A percentile compares a stretch with the other conserved stretches of the same genome.
These are phyloP conservation scores for Trichoderma orchidacearum DNA, from an alignment of 495 filamentous ascomycete genomes.

Conservation along the genomic window DNA sequence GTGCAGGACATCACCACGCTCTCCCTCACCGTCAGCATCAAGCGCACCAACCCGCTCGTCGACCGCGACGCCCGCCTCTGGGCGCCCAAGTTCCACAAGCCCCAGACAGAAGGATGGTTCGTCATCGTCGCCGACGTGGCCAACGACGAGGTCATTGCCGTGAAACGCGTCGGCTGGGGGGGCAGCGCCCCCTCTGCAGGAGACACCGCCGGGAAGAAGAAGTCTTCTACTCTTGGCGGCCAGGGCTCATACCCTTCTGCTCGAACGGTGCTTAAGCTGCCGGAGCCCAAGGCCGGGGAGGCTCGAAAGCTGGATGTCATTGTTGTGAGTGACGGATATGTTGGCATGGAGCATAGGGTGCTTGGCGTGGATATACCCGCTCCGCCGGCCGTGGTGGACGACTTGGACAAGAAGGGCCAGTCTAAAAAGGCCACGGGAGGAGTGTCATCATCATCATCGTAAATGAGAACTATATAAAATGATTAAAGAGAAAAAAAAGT, in stretches of 20 bases:
- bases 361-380: slow-evolving; percentile 38
- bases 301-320: slow-evolving; percentile 50
- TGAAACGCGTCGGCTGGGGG: slow-evolving; percentile 73
- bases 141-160: slow-evolving; percentile 62
- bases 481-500: not conserved
- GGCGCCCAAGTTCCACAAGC: slow-evolving; percentile 82
- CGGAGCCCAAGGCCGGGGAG: slow-evolving; percentile 19
- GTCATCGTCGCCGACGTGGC: slow-evolving; percentile 52
- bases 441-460: not conserved
- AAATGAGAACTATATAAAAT: not conserved
- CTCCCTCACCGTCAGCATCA: slow-evolving; percentile 47
- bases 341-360: slow-evolving; percentile 60
- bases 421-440: not conserved
- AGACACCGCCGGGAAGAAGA: not conserved
- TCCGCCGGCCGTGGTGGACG: slow-evolving; percentile 19
- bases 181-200: not conserved
- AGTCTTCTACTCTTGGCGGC: slow-evolving; percentile 8
- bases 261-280: slow-evolving; percentile 49
- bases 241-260: slow-evolving; percentile 25
- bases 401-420: slow-evolving; percentile 15
- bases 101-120: slow-evolving; percentile 92
- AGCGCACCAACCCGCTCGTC: slow-evolving; percentile 49
- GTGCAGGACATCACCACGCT: slow-evolving; percentile 45
- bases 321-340: slow-evolving; percentile 76
- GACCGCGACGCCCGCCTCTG: slow-evolving; percentile 58